phyloP scores from a whole-genome alignment of 2,329 filamentous ascomycete species.

The Alternaria metachromatica region DNA sequence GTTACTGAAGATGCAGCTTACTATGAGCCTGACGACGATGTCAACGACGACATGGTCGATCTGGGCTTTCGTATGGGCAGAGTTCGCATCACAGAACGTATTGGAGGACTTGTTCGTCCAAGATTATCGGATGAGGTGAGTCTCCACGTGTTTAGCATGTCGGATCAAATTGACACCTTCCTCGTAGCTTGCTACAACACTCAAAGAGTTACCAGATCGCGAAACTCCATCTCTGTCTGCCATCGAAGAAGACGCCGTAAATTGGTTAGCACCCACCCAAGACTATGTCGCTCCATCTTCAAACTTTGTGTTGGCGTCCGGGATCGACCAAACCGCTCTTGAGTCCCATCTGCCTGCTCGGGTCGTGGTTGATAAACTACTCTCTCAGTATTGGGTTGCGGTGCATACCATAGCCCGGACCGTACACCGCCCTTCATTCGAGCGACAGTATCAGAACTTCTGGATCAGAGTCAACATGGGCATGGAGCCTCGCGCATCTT shows the following conservation, averaged over 20 bases:
- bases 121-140: conserved; percentile 73
- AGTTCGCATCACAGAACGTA: conserved; percentile 74
- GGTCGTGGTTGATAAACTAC: conserved; percentile 64
- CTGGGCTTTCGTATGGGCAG: conserved; percentile 74
- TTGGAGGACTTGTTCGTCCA: conserved; percentile 75
- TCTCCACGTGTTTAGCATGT: neutral
- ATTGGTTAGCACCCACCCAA: conserved; percentile 68
- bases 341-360: conserved; percentile 67
- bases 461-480: conserved; percentile 67
- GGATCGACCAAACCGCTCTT: conserved; percentile 54
- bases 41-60: conserved; percentile 74
- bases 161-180: conserved; percentile 1
- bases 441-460: conserved; percentile 68
- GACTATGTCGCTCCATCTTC: conserved; percentile 73
- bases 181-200: conserved; percentile 37
- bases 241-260: conserved; percentile 25
- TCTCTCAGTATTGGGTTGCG: conserved; percentile 70
- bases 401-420: conserved; percentile 74
- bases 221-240: conserved; percentile 15
- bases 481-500: conserved; percentile 67
- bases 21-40: conserved; percentile 66
- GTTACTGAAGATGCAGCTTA: conserved; percentile 72
- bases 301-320: conserved; percentile 69
- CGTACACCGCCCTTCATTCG: conserved; percentile 71
- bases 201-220: conserved; percentile 36